These are phyloP conservation scores for Paradendryphiella salina DNA, from an alignment of 2,329 filamentous ascomycete genomes.

Conservation along the genomic window DNA sequence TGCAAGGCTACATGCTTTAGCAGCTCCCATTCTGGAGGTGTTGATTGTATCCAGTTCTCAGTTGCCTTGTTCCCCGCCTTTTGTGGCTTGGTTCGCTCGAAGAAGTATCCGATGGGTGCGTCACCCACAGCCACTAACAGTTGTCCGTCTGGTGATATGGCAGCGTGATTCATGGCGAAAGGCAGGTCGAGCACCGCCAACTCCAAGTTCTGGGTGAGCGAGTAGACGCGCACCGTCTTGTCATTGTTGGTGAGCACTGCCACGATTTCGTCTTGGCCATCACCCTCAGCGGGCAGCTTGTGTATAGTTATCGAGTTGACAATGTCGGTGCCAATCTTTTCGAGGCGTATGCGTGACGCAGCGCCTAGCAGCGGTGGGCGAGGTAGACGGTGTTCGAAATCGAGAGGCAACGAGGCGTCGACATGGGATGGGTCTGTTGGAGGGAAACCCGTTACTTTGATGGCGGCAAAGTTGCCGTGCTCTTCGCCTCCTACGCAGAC, in stretches of 20 bases:
- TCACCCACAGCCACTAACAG: constrained; percentile 85
- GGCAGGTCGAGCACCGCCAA: constrained; percentile 74
- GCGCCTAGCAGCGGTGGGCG: constrained; percentile 46
- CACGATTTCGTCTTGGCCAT: constrained; percentile 62
- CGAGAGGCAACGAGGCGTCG: constrained; percentile 61
- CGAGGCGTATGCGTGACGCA: constrained; percentile 52
- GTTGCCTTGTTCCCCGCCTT: constrained; percentile 32
- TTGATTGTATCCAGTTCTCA: constrained; percentile 25
- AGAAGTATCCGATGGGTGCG: constrained; percentile 83
- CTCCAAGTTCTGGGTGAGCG: constrained; percentile 67
- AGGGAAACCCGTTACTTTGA: constrained; percentile 60
- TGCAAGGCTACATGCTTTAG: constrained; percentile 50
- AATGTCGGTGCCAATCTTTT: constrained; percentile 65
- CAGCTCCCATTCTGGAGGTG: constrained; percentile 47
- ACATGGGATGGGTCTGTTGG: constrained; percentile 54
- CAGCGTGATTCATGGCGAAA: constrained; percentile 87
- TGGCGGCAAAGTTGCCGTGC: constrained; percentile 81
- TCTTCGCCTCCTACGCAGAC: constrained; percentile 85
- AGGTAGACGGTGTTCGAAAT: constrained; percentile 44
- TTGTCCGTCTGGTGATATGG: constrained; percentile 87
- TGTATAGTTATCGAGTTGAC: constrained; percentile 70
- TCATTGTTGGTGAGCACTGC: constrained; percentile 89
- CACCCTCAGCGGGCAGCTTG: constrained; percentile 51
- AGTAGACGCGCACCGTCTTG: constrained; percentile 82
- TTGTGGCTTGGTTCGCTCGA: constrained; percentile 57